Base-by-base conservation (phyloP, 352 stramenopile genomes). In the Blastocystis sp. region DNA sequence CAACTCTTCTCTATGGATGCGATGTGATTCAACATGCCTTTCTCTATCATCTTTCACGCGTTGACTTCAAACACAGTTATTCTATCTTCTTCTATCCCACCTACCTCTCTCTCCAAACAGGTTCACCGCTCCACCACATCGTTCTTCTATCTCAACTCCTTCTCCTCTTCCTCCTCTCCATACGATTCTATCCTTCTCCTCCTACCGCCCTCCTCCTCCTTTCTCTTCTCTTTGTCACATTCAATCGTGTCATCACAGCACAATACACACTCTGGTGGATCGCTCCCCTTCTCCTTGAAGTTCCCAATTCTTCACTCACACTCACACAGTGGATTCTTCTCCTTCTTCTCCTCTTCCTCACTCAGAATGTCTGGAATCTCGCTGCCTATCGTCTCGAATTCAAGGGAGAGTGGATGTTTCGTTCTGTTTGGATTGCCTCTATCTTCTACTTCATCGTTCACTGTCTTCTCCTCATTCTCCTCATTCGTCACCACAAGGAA, bases 261-360 rank as follows among this genome's bases (percentile, higher is more conserved):
- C 64, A 76, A 32, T 76, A 76, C 44, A 53, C 53, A 21, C 21
- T 51, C 9, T 76, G 64, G 64, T 76, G 64, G 64, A 7, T 76
- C 16, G 34, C 32, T 57, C 64, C 40, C 24, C 38, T 76, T 8
- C 18, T 76, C 21, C 64, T 76, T 1, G n/a, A 51, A 21, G 8
- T 76, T 53, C 64, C 64, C 24, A 18, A 27, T 16, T 76, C 64
- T 1, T 57, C 64, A 14, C 64, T 76, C 53, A 29, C 64, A 27
- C 4, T 29, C 8, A 14, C 8, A 11, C 64, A 76, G 38, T 76
- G 64, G 64, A 11, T 76, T 16, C 8, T 7, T 9, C 9, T 76
- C 8, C 36, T 56, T 8, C 7, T 27, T 56, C 9, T 76, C 8
- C 53, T 76, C 27, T 24, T 76, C 11, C 11, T 21, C 21, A 16